Evolutionary conservation across 768 basidiomycete species (phyloP).

Genomic region (Gymnopilus junonius): DNA sequence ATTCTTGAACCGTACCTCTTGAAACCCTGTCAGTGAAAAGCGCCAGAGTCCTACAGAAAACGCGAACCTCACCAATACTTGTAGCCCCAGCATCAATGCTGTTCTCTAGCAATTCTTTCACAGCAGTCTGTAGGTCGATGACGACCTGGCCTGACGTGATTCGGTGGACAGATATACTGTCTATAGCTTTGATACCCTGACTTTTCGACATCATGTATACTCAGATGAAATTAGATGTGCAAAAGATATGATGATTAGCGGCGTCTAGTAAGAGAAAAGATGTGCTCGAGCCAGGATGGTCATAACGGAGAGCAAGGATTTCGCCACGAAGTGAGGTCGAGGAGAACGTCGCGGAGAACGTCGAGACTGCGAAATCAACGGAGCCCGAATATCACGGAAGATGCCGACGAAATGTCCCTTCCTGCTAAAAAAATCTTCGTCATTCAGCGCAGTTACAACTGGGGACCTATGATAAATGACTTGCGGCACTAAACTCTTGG

Average conservation of each 20-base stretch:
- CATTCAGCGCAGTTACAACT: no score
- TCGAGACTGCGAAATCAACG: not conserved
- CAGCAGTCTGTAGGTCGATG: conserved; percentile 88
- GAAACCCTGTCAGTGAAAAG: not conserved
- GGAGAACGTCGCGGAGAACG: not conserved
- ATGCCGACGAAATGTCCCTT: not conserved
- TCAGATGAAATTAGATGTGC: not conserved
- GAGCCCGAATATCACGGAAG: not conserved
- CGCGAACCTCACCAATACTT: conserved; percentile 64
- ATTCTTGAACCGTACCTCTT: conserved; percentile 91
- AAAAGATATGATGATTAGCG: not conserved
- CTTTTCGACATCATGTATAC: conserved; percentile 3
- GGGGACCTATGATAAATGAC: no score
- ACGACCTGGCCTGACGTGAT: conserved; percentile 97
- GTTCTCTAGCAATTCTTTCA: conserved; percentile 97
- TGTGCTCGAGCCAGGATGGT: not conserved
- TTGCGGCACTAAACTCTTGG: no score
- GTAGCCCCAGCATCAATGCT: conserved; percentile 93
- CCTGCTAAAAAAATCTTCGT: no score
- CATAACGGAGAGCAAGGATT: not conserved
- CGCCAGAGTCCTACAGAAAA: not conserved
- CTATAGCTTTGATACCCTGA: conserved; percentile 61
- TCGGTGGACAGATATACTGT: conserved; percentile 76
- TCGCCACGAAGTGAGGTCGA: no score
- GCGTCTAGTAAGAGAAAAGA: not conserved